Evolutionary conservation across 352 stramenopile species (phyloP).

Genomic region (Blastocystis hominis): DNA sequence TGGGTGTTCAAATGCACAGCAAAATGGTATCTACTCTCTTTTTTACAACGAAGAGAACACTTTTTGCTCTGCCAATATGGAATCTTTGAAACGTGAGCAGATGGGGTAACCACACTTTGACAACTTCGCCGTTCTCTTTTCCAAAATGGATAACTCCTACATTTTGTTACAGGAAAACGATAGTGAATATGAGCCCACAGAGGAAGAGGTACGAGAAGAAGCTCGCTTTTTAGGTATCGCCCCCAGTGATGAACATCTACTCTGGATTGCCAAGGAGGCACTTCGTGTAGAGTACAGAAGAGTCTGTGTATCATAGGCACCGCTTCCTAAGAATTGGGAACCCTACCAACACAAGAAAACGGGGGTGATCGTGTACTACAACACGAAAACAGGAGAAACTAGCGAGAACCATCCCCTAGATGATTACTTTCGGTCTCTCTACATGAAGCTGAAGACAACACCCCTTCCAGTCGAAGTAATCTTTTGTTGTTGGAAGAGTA

Average conservation of each 20-base stretch:
- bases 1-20: too few species aligned
- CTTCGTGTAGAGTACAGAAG: not conserved
- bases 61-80: too few species aligned
- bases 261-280: constrained; percentile 48
- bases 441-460: not conserved
- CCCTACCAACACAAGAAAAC: constrained; percentile 14
- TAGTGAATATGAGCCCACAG: constrained; percentile 18
- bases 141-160: constrained; percentile 26
- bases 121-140: not conserved
- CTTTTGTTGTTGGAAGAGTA: not conserved
- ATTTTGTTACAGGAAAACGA: constrained; percentile 18
- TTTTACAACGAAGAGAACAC: too few species aligned
- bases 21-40: too few species aligned
- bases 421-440: constrained; percentile 35
- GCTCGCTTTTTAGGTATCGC: constrained; percentile 15
- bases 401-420: constrained; percentile 43
- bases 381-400: constrained; percentile 15
- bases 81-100: too few species aligned
- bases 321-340: constrained; percentile 19
- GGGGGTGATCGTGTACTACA: constrained; percentile 30
- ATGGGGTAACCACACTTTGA: not conserved
- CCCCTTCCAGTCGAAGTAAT: not conserved
- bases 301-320: not conserved
- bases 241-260: not conserved
- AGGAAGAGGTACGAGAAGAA: constrained; percentile 34